Conservation (phyloP, 208 protist species). For the Novymonas esmeraldas region DNA sequence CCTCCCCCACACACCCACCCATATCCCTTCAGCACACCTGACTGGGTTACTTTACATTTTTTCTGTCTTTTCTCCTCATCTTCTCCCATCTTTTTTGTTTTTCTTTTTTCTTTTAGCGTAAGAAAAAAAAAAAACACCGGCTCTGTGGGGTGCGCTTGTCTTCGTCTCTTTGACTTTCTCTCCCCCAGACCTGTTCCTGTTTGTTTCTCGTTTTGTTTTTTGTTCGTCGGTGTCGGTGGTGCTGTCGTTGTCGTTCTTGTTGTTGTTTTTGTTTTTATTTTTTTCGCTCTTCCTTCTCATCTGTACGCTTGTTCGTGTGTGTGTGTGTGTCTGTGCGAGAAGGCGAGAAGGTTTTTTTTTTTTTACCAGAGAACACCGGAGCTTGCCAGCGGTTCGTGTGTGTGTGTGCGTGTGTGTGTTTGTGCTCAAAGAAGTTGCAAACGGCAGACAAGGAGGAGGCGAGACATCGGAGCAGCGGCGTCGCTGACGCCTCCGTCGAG, state of each 20-base stretch:
- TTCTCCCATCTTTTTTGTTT: slow-evolving; percentile 3
- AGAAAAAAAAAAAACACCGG: no score
- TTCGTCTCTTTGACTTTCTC: slow-evolving; percentile 5
- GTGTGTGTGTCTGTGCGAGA: slow-evolving; percentile 1
- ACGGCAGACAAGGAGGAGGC: no score
- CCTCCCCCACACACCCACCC: no score
- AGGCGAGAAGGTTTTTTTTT: neutral
- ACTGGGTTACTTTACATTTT: neutral
- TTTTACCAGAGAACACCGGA: no score
- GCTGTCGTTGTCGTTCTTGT: neutral
- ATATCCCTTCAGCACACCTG: no score
- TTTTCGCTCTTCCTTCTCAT: neutral
- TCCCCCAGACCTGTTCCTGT: neutral
- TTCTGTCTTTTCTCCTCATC: slow-evolving; percentile 6
- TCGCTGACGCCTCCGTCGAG: no score
- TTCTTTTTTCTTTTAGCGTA: neutral
- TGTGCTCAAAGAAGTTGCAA: no score
- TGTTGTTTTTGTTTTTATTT: neutral
- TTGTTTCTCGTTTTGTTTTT: neutral
- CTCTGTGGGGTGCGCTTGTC: no score
- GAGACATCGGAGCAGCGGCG: no score
- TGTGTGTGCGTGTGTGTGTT: neutral
- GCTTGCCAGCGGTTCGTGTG: neutral
- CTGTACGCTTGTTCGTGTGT: neutral
- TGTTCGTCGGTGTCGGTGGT: neutral